phyloP scores from a whole-genome alignment of 352 stramenopile species.

The Globisporangium paddicum region DNA sequence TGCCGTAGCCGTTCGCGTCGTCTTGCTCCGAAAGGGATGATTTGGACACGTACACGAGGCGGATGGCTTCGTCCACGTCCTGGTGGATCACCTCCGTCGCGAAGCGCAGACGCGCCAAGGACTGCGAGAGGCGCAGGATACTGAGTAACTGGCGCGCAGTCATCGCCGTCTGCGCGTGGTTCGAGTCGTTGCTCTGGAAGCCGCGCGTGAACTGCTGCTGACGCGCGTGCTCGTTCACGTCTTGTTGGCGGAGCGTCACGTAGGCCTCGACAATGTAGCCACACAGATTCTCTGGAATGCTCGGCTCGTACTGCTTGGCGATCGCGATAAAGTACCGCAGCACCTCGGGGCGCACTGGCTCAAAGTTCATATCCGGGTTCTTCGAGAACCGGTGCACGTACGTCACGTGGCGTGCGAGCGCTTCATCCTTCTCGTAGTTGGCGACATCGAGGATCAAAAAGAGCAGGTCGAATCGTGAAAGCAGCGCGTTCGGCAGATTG shows the following conservation, averaged over 20 bases:
- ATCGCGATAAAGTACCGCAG: slow-evolving; percentile 87
- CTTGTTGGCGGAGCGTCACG: slow-evolving; percentile 94
- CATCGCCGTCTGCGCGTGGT: slow-evolving; percentile 96
- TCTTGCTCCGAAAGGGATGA: slow-evolving; percentile 91
- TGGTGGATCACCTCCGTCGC: slow-evolving; percentile 92
- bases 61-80: slow-evolving; percentile 98
- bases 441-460: slow-evolving; percentile 98
- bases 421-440: slow-evolving; percentile 91
- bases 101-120: slow-evolving; percentile 96
- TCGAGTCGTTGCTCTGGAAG: slow-evolving; percentile 32
- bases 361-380: slow-evolving; percentile 91
- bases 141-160: slow-evolving; percentile 98
- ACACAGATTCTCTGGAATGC: slow-evolving; percentile 91
- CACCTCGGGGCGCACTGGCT: slow-evolving; percentile 90
- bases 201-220: slow-evolving; percentile 53
- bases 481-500: slow-evolving; percentile 98
- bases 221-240: slow-evolving; percentile 75
- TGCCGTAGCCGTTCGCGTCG: slow-evolving; percentile 33
- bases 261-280: slow-evolving; percentile 99
- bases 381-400: slow-evolving; percentile 89
- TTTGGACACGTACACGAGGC: slow-evolving; percentile 97
- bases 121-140: slow-evolving; percentile 96
- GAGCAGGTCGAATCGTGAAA: slow-evolving; percentile 99
- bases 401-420: slow-evolving; percentile 90
- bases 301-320: slow-evolving; percentile 83